Evolutionary conservation across 2,329 filamentous ascomycete genomes (phyloP).

Genomic region (Dendrostoma leiphaemia): DNA sequence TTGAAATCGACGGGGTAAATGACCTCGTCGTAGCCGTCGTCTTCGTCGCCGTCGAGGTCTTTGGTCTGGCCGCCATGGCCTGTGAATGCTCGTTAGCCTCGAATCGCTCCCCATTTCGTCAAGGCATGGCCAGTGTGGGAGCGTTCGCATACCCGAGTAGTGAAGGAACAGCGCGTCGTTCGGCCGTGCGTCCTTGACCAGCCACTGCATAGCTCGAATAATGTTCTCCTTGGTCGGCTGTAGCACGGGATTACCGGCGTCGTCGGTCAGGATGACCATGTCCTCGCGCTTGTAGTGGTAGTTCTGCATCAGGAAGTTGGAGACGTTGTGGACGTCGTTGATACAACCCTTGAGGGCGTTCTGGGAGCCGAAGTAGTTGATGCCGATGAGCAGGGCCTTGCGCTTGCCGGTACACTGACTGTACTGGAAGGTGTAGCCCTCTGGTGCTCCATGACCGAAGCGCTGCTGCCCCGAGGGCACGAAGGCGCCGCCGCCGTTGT

Average conservation of each 20-base stretch:
- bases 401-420: constrained; percentile 70
- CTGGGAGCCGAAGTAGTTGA: constrained; percentile 75
- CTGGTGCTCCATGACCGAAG: constrained; percentile 67
- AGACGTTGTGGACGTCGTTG: constrained; percentile 79
- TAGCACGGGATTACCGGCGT: constrained; percentile 67
- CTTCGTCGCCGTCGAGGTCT: constrained; percentile 72
- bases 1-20: constrained; percentile 77
- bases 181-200: constrained; percentile 67
- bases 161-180: constrained; percentile 79
- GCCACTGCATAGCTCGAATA: constrained; percentile 71
- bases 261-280: constrained; percentile 77
- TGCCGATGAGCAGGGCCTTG: constrained; percentile 74
- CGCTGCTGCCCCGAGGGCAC: constrained; percentile 49
- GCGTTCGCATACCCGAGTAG: constrained; percentile 57
- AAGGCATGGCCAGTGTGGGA: not conserved
- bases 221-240: constrained; percentile 76
- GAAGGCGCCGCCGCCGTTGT: constrained; percentile 8
- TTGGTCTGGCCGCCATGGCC: constrained; percentile 75
- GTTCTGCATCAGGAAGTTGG: constrained; percentile 63
- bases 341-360: constrained; percentile 75
- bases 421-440: constrained; percentile 72
- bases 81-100: constrained; percentile 26
- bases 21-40: constrained; percentile 75
- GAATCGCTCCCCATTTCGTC: too few relatives aligned
- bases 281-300: constrained; percentile 74